phyloP scores from a whole-genome alignment of 2,329 filamentous ascomycete genomes.

The Aspergillus ruber region DNA sequence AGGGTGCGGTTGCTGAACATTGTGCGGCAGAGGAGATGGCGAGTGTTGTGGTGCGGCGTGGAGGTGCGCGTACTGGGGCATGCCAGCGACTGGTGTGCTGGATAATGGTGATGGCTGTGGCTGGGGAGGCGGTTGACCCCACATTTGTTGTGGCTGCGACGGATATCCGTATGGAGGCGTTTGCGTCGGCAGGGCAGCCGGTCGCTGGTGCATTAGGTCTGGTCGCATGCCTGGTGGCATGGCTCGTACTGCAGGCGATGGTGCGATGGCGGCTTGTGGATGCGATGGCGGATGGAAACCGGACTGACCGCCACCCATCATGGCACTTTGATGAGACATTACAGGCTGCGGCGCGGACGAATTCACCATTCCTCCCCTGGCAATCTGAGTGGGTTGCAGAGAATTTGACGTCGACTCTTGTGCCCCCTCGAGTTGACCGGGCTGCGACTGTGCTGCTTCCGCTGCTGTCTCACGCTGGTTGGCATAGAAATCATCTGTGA shows the following conservation, averaged over 20 bases:
- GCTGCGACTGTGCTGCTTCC: slow-evolving; percentile 31
- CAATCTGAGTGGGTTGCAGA: slow-evolving; percentile 34
- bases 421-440: slow-evolving; percentile 24
- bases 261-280: slow-evolving; percentile 63
- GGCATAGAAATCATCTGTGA: slow-evolving; percentile 74
- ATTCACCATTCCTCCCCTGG: slow-evolving; percentile 27
- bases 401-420: slow-evolving; percentile 32
- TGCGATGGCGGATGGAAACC: slow-evolving; percentile 66
- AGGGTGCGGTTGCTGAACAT: slow-evolving; percentile 29
- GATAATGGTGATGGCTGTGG: slow-evolving; percentile 55
- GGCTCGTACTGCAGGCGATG: slow-evolving; percentile 62
- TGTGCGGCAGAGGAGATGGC: slow-evolving; percentile 32
- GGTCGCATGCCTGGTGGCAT: slow-evolving; percentile 56
- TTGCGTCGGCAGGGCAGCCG: slow-evolving; percentile 47
- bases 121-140: slow-evolving; percentile 57
- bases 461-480: slow-evolving; percentile 71
- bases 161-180: slow-evolving; percentile 48
- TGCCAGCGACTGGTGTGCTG: slow-evolving; percentile 33
- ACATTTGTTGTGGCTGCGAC: slow-evolving; percentile 60
- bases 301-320: slow-evolving; percentile 48
- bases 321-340: slow-evolving; percentile 37
- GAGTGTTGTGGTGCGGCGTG: slow-evolving; percentile 31
- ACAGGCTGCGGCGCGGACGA: slow-evolving; percentile 28
- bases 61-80: slow-evolving; percentile 37
- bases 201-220: slow-evolving; percentile 60